These are phyloP conservation scores for Termitomyces sp. DNA, from an alignment of 768 basidiomycete species.

Conservation along the genomic window DNA sequence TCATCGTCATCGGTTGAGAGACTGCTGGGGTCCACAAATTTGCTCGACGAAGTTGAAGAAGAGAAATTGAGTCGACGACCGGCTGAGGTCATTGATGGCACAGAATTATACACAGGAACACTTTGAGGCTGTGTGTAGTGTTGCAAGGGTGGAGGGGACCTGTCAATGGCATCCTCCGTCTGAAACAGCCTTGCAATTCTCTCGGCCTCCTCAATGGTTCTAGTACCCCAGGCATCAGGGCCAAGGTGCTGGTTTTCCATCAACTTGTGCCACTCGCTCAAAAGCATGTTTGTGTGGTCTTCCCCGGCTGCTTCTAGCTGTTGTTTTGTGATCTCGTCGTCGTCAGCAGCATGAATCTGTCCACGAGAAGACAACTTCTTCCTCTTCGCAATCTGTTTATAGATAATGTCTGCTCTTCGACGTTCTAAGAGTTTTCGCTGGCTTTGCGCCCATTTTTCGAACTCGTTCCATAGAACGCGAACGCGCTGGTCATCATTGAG, in stretches of 20 bases:
- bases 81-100: conserved; percentile 26
- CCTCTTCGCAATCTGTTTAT: conserved; percentile 23
- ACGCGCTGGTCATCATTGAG: conserved; percentile 17
- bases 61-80: conserved; percentile 30
- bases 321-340: conserved; percentile 28
- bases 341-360: conserved; percentile 13
- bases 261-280: conserved; percentile 36
- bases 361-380: conserved; percentile 13
- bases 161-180: conserved; percentile 31
- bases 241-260: conserved; percentile 27
- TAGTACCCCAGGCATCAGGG: conserved; percentile 40
- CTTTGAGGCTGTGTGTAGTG: conserved; percentile 15
- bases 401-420: conserved; percentile 19
- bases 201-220: conserved; percentile 30
- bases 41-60: conserved; percentile 30
- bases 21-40: conserved; percentile 37
- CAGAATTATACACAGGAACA: conserved; percentile 12
- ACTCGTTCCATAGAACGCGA: conserved; percentile 28
- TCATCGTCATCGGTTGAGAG: conserved; percentile 35
- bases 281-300: conserved; percentile 25
- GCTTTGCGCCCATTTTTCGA: conserved; percentile 26
- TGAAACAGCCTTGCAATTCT: conserved; percentile 27
- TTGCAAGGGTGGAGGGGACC: conserved; percentile 15
- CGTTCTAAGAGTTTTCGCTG: conserved; percentile 20
- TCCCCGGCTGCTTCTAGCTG: conserved; percentile 24